Evolutionary conservation across 345 rosid species (phyloP), one percentile per base, ranked within the genome.

Genomic region (Jatropha curcas): DNA sequence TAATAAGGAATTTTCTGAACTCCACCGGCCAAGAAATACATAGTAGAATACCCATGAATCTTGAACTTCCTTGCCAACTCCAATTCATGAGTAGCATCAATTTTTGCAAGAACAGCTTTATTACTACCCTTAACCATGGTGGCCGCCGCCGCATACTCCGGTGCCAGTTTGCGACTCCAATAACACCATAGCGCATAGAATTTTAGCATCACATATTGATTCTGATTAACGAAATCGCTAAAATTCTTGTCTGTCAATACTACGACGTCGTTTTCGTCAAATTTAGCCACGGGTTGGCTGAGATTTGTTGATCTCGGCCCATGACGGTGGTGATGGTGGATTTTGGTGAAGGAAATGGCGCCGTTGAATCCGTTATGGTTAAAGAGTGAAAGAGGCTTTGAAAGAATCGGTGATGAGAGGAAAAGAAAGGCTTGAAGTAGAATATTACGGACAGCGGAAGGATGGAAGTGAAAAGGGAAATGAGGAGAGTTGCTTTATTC

Each of bases 391-490:
- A 31, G 53, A 24, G 53, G 22, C 30, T 37, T 25, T 64, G 31
- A 2, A 55, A 28, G 2, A 61, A 27, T 51, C 37, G 45, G n/a
- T n/a, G n/a, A 50, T 11, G 11, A 48, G 5, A 48, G 5, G 52
- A 5, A 9, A 16, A 16, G 35, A 28, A 65, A n/a, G n/a, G n/a
- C n/a, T n/a, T n/a, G 27, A 27, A 41, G 20, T 22, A 27, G 51
- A 17, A 31, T 46, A 37, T 19, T 9, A 50, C 53, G 69, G 25
- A 64, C 45, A 61, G 60, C 33, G 33, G 14, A 22, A 63, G 30
- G 62, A 57, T 45, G 27, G 58, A 57, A 57, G 61, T 22, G 72
- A 35, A 57, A n/a, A n/a, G n/a, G n/a, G 58, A 63, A 51, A 13
- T 22, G 48, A 64, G 43, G 30, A 31, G 43, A 33, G 33, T 45